Evolutionary conservation across 2,329 filamentous ascomycete species (phyloP), one percentile per base, ranked within the genome.

Genomic region (Cladophialophora exuberans): DNA sequence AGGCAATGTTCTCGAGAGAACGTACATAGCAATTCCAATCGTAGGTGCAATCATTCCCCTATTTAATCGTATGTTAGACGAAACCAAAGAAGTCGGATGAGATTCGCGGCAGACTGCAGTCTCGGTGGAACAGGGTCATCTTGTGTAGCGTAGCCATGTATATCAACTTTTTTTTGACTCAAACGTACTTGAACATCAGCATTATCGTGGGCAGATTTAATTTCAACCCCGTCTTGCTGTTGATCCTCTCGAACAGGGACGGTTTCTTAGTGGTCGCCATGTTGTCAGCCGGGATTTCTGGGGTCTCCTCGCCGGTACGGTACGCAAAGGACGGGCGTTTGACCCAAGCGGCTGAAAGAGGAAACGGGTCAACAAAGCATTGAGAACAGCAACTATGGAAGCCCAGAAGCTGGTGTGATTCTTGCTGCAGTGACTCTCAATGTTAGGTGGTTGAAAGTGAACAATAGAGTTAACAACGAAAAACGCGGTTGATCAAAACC

Each of bases 161-260:
- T n/a, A n/a, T n/a, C n/a, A n/a, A n/a, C n/a, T n/a, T n/a, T n/a
- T n/a, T n/a, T n/a, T n/a, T n/a, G n/a, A n/a, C n/a, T n/a, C n/a
- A n/a, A 22, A 57, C 57, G 22, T 48, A 59, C 57, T 59, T 59
- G 49, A 56, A 50, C 57, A 59, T 59, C 39, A 59, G 33, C 20
- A 56, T 30, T 18, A 59, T 10, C 17, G 35, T 50, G 9, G 57
- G 49, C 23, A 59, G 43, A 28, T 54, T 56, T 25, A 59, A 30
- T 45, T 59, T 59, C 48, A 59, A 42, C 33, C 57, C 53, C n/a
- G 52, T 36, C 30, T 36, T 49, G 31, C 45, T 49, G 35, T 51
- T 45, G 38, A 56, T 31, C 36, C 31, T 28, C 35, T 59, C 51
- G 31, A 59, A 28, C 44, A 39, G 23, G 5, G 57, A 59, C 11